These are phyloP conservation scores for Lipomyces spencermartinsiae DNA, from an alignment of 805 yeast species.

Conservation along the genomic window DNA sequence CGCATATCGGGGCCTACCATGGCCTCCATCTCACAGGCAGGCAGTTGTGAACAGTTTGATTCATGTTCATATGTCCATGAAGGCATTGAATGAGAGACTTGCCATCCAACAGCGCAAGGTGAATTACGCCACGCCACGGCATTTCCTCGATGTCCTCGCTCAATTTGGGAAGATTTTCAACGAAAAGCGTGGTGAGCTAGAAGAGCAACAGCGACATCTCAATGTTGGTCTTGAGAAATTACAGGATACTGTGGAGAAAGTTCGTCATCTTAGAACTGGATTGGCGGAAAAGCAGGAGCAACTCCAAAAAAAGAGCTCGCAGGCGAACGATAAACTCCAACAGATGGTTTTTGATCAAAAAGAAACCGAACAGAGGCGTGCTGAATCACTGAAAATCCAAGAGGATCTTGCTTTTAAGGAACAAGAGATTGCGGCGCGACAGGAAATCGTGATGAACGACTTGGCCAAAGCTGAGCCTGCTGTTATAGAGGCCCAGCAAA, in stretches of 20 bases:
- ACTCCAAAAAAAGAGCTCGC: slow-evolving; percentile 63
- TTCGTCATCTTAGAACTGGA: slow-evolving; percentile 61
- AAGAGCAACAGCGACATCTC: slow-evolving; percentile 72
- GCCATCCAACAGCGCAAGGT: slow-evolving; percentile 18
- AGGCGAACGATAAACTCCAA: slow-evolving; percentile 74
- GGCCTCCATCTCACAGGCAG: slow-evolving; percentile 49
- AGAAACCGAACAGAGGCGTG: slow-evolving; percentile 89
- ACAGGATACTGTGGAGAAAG: slow-evolving; percentile 76
- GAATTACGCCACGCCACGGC: slow-evolving; percentile 55
- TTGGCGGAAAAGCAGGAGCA: slow-evolving; percentile 60
- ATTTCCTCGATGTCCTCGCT: slow-evolving; percentile 58
- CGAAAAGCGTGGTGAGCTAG: slow-evolving; percentile 56
- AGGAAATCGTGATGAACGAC: slow-evolving; percentile 62
- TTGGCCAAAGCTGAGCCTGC: slow-evolving; percentile 84
- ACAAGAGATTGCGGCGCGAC: slow-evolving; percentile 59
- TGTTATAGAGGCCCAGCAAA: slow-evolving; percentile 78
- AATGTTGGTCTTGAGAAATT: slow-evolving; percentile 75
- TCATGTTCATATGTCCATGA: slow-evolving; percentile 51
- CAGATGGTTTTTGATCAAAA: slow-evolving; percentile 83
- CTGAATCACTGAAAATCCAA: slow-evolving; percentile 79
- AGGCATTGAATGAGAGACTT: slow-evolving; percentile 29
- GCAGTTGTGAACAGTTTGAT: slow-evolving; percentile 57
- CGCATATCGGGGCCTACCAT: slow-evolving; percentile 30
- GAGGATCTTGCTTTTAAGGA: slow-evolving; percentile 73
- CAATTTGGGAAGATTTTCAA: slow-evolving; percentile 49